These are phyloP conservation scores for Yamadazyma dendronema DNA, from an alignment of 1,139 yeast species.

Conservation along the genomic window DNA sequence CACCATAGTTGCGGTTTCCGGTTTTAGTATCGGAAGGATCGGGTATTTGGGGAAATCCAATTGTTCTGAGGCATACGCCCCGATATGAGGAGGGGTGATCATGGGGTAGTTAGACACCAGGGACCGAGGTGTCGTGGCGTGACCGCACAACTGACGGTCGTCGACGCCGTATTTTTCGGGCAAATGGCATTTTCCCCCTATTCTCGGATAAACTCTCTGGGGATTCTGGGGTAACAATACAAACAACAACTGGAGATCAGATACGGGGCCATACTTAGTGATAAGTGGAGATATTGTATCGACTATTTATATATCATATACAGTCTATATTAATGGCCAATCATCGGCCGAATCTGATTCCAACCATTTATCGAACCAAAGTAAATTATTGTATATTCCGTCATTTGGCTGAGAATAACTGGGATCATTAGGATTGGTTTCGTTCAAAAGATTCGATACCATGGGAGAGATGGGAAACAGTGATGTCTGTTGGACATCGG, in stretches of 20 bases:
- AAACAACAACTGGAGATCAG: too few relatives aligned
- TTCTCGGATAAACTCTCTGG: neutral
- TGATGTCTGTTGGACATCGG: neutral
- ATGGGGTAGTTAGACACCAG: too few relatives aligned
- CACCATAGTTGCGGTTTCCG: too few relatives aligned
- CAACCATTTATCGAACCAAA: slow-evolving; percentile 58
- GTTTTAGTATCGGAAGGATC: too few relatives aligned
- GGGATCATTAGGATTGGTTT: slow-evolving; percentile 8
- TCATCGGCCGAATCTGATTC: slow-evolving; percentile 21
- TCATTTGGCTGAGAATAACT: slow-evolving; percentile 7
- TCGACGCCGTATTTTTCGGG: neutral
- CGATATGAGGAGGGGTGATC: too few relatives aligned
- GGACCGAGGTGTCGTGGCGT: too few relatives aligned
- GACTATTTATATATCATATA: too few relatives aligned
- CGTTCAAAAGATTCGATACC: neutral
- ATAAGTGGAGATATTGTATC: too few relatives aligned
- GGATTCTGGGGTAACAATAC: neutral
- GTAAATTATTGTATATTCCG: slow-evolving; percentile 29
- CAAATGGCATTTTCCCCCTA: neutral
- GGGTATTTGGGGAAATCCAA: too few relatives aligned
- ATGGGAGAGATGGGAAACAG: neutral
- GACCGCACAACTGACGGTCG: too few relatives aligned
- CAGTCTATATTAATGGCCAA: neutral
- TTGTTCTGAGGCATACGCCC: too few relatives aligned
- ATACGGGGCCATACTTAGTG: too few relatives aligned